Percentiles rank a stretch among this genome's conserved stretches.
Conservation (phyloP, 2,329 filamentous ascomycete species). For the Alternaria hordeiaustralica region DNA sequence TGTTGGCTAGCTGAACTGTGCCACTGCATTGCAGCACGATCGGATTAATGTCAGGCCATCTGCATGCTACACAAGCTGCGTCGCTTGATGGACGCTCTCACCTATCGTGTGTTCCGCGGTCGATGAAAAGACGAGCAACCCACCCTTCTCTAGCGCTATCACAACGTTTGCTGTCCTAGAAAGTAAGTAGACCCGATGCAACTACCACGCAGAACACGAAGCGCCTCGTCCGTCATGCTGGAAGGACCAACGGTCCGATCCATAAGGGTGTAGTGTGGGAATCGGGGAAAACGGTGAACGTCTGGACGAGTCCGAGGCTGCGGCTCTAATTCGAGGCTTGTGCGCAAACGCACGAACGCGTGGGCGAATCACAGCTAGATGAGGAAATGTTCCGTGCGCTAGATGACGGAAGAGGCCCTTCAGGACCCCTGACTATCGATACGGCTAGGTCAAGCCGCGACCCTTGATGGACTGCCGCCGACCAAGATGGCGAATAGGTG, state of each 20-base stretch:
- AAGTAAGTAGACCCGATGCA: conserved; percentile 6
- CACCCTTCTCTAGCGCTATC: background rate
- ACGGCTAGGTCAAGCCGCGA: background rate
- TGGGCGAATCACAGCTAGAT: background rate
- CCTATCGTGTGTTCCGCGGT: background rate
- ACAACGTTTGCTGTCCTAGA: background rate
- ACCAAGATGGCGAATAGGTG: background rate
- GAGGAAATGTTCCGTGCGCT: conserved; percentile 1
- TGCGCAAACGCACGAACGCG: background rate
- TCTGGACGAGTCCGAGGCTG: background rate
- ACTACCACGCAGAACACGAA: background rate
- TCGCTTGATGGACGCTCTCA: background rate
- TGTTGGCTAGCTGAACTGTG: conserved; percentile 7
- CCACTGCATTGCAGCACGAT: conserved; percentile 13
- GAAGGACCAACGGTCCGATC: conserved; percentile 2
- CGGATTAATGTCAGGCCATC: conserved; percentile 8
- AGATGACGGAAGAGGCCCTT: background rate
- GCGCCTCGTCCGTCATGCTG: background rate
- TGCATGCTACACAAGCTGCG: background rate
- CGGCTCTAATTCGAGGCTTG: background rate
- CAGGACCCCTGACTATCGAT: background rate
- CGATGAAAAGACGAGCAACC: background rate
- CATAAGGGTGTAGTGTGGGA: background rate
- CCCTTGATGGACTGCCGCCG: background rate
- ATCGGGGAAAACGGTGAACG: conserved; percentile 5